Percentiles rank a stretch among this genome's conserved stretches.
These are phyloP conservation scores for Candida boleticola DNA, from an alignment of 805 yeast genomes.

Conservation along the genomic window DNA sequence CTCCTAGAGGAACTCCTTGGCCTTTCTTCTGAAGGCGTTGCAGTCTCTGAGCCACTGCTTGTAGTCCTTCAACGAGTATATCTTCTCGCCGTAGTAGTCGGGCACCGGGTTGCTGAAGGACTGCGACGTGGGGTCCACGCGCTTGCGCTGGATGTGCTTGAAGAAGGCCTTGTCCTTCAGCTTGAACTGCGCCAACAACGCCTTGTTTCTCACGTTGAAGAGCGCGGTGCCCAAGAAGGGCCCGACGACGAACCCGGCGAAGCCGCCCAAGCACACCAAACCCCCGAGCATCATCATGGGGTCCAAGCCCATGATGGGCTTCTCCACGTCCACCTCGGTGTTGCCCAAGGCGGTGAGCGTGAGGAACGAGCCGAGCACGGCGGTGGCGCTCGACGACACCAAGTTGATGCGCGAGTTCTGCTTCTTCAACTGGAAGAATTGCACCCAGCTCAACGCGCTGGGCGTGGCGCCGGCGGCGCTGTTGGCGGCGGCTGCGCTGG, in stretches of 20 bases:
- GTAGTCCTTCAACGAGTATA: constrained; percentile 80
- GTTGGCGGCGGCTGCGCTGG: not conserved
- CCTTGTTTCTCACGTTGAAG: constrained; percentile 56
- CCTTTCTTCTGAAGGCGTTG: constrained; percentile 81
- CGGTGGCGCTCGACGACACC: constrained; percentile 65
- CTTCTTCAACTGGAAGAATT: constrained; percentile 73
- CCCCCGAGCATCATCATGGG: constrained; percentile 80
- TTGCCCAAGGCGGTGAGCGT: constrained; percentile 80
- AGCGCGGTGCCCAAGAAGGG: constrained; percentile 74
- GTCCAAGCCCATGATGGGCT: constrained; percentile 82
- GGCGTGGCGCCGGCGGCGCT: constrained; percentile 7
- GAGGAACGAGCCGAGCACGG: constrained; percentile 58
- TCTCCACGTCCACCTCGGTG: constrained; percentile 84
- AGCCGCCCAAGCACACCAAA: constrained; percentile 69
- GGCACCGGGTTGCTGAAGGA: constrained; percentile 93
- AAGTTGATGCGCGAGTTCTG: constrained; percentile 70
- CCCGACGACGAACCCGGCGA: constrained; percentile 77
- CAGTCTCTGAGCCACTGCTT: constrained; percentile 97
- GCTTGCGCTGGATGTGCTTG: constrained; percentile 66
- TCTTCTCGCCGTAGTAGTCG: constrained; percentile 97
- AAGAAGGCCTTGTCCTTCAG: constrained; percentile 72
- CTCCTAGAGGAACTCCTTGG: constrained; percentile 68
- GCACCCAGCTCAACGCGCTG: constrained; percentile 62
- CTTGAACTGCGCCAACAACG: constrained; percentile 45
- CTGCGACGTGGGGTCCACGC: constrained; percentile 92